Evolutionary conservation across 495 filamentous ascomycete genomes (phyloP).

Genomic region (Cercophora newfieldiana): DNA sequence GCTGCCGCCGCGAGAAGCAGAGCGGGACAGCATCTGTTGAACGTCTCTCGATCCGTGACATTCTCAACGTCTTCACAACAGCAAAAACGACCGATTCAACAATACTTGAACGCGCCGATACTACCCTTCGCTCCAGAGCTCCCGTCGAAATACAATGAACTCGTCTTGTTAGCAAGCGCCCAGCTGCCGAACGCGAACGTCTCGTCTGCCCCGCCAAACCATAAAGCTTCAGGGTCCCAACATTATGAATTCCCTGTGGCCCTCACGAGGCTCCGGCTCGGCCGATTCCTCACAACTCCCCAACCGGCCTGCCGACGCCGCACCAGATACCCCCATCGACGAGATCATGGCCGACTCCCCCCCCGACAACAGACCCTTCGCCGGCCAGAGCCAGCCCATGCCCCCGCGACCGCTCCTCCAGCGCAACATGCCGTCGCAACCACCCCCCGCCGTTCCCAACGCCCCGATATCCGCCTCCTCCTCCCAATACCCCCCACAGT

Average conservation of each 20-base stretch:
- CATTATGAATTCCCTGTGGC: conserved; percentile 49
- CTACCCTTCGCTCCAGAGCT: background rate
- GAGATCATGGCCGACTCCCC: conserved; percentile 30
- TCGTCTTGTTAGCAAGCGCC: background rate
- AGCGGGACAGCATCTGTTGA: background rate
- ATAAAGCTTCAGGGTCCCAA: background rate
- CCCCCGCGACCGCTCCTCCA: conserved; percentile 35
- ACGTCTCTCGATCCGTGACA: background rate
- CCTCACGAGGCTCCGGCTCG: conserved; percentile 36
- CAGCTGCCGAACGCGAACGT: background rate
- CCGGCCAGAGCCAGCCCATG: conserved; percentile 14
- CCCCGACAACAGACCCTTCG: conserved; percentile 1
- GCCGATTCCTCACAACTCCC: conserved; percentile 18
- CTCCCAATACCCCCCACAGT: conserved; percentile 25
- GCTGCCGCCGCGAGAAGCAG: background rate
- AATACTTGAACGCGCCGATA: background rate
- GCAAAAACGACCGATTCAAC: background rate
- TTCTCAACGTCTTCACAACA: background rate
- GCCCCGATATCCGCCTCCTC: conserved; percentile 8
- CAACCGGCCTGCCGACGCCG: conserved; percentile 23
- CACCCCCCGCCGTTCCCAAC: conserved; percentile 20
- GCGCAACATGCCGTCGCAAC: conserved; percentile 26
- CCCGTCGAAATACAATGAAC: background rate
- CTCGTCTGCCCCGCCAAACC: conserved; percentile 9
- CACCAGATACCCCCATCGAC: conserved; percentile 35